Evolutionary conservation across 2,329 filamentous ascomycete genomes (phyloP).

Genomic region (Epichloe hybrida): DNA sequence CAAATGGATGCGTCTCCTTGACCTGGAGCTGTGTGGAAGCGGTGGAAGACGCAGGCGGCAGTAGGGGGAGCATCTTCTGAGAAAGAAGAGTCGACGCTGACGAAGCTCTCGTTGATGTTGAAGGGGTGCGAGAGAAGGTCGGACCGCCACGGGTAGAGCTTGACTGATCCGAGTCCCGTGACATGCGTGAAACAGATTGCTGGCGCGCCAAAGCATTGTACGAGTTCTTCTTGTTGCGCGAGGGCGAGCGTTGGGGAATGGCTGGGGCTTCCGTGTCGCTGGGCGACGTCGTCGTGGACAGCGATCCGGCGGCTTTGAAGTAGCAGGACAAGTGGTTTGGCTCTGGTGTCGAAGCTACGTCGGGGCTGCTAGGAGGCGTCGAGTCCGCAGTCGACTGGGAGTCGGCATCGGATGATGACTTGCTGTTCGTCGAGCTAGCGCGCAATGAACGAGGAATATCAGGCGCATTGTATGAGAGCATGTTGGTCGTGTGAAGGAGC

Average conservation of each 20-base stretch:
- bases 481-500: slow-evolving; percentile 87
- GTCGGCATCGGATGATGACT: slow-evolving; percentile 62
- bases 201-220: slow-evolving; percentile 59
- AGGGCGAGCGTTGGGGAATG: slow-evolving; percentile 67
- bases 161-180: slow-evolving; percentile 38
- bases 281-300: slow-evolving; percentile 15
- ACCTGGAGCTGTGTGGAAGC: slow-evolving; percentile 17
- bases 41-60: slow-evolving; percentile 17
- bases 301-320: slow-evolving; percentile 41
- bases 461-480: slow-evolving; percentile 88
- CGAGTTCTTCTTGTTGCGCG: slow-evolving; percentile 74
- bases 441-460: slow-evolving; percentile 51
- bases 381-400: slow-evolving; percentile 39
- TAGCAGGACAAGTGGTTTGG: slow-evolving; percentile 57
- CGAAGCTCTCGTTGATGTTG: slow-evolving; percentile 39
- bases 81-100: slow-evolving; percentile 20
- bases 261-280: slow-evolving; percentile 28
- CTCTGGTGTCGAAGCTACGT: slow-evolving; percentile 46
- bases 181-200: slow-evolving; percentile 48
- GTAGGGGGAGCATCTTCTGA: slow-evolving; percentile 18
- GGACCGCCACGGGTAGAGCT: slow-evolving; percentile 43
- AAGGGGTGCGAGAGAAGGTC: slow-evolving; percentile 43
- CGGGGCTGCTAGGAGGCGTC: slow-evolving; percentile 56
- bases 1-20: slow-evolving; percentile 58
- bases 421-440: slow-evolving; percentile 36